phyloP scores from a whole-genome alignment of 1,284 basidiomycete species.

The Ceratobasidium sp. region DNA sequence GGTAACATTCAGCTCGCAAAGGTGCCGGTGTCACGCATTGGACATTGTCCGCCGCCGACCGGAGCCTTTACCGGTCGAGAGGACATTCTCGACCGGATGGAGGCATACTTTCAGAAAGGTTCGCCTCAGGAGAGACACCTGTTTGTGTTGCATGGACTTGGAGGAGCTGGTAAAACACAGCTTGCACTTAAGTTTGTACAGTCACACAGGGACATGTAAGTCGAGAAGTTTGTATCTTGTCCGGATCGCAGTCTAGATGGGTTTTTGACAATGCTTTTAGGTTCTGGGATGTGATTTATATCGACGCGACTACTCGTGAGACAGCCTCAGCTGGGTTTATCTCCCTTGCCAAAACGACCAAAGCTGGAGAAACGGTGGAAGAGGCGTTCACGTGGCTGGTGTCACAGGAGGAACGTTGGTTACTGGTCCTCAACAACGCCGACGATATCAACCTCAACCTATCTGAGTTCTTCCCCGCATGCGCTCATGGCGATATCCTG shows the following conservation, averaged over 20 bases:
- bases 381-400: constrained; percentile 32
- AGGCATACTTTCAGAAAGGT: background rate
- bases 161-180: constrained; percentile 19
- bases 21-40: no score
- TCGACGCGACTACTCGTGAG: constrained; percentile 17
- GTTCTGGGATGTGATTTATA: constrained; percentile 20
- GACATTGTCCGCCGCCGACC: constrained; percentile 16
- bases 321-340: background rate
- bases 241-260: background rate
- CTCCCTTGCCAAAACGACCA: background rate
- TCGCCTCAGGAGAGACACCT: background rate
- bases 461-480: background rate
- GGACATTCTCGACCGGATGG: background rate
- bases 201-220: background rate
- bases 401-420: constrained; percentile 6
- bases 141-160: constrained; percentile 30
- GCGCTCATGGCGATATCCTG: constrained; percentile 20
- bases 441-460: constrained; percentile 1
- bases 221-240: no score
- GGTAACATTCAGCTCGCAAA: no score
- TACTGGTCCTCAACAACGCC: constrained; percentile 25
- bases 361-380: background rate
- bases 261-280: background rate
- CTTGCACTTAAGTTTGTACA: constrained; percentile 18
- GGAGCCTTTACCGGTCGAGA: constrained; percentile 9